phyloP scores from a whole-genome alignment of 495 filamentous ascomycete genomes.

The Penicillium samsonianum region DNA sequence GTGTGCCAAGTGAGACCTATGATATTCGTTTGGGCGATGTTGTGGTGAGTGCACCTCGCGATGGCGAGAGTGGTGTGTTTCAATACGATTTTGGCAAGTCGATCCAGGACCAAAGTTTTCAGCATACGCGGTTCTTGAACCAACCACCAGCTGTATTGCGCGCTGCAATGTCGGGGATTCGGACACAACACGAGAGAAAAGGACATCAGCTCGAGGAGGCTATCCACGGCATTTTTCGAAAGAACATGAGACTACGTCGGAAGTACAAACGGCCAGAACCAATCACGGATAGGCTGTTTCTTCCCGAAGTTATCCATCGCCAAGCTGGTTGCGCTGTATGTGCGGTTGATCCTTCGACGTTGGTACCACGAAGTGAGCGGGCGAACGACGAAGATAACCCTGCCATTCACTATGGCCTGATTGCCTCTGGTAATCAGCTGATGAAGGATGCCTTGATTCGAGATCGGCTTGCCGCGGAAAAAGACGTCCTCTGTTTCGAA shows the following conservation, averaged over 20 bases:
- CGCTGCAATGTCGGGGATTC: constrained; percentile 19
- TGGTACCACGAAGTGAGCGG: not conserved
- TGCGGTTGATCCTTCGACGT: not conserved
- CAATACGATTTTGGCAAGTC: constrained; percentile 43
- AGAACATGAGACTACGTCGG: constrained; percentile 19
- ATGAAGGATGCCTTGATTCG: constrained; percentile 31
- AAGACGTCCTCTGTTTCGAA: constrained; percentile 41
- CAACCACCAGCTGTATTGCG: constrained; percentile 32
- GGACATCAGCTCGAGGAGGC: constrained; percentile 26
- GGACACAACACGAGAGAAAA: constrained; percentile 11
- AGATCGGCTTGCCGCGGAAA: constrained; percentile 30
- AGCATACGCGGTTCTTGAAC: constrained; percentile 38
- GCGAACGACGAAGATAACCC: constrained; percentile 18
- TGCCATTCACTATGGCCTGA: constrained; percentile 30
- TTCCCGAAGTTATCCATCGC: constrained; percentile 25
- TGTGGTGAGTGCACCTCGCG: constrained; percentile 37
- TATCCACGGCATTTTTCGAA: constrained; percentile 23
- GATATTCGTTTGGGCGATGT: constrained; percentile 41
- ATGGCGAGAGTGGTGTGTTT: constrained; percentile 33
- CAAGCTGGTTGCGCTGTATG: constrained; percentile 15
- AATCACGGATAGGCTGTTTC: constrained; percentile 38
- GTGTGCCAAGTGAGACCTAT: constrained; percentile 25
- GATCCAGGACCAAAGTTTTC: too few relatives aligned
- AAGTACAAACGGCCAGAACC: constrained; percentile 31
- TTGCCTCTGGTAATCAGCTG: constrained; percentile 30